Evolutionary conservation across 2,329 filamentous ascomycete species (phyloP), one percentile per base, ranked within the genome.

Genomic region (Trichocomaceae sp.): DNA sequence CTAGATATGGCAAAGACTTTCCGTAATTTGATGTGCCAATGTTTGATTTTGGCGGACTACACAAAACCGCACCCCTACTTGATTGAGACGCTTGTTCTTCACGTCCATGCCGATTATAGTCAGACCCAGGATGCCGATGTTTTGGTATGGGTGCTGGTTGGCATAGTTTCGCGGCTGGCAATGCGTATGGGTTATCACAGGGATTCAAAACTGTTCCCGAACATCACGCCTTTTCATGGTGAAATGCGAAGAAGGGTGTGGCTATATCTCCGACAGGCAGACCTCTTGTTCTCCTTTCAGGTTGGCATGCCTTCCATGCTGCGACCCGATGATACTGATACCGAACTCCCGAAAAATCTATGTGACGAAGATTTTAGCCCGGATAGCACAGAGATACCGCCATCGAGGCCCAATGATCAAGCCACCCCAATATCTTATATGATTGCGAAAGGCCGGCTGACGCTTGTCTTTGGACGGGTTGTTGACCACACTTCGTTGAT

Each of bases 291-390:
- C 23, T 81, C 83, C 1, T 86, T 86, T 63, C 84, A 87, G 63
- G 77, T 86, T 57, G 85, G 85, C 2, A 72, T 88, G 52, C 85
- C 85, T 2, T 79, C 79, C 62, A 84, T 87, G 81, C 75, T 86
- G 45, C 77, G 83, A 55, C 75, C 78, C 22, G 79, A 84, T 35
- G 83, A 86, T 57, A 81, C 78, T 47, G 85, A 88, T 63, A 85
- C 83, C 0, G 70, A 75, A 1, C 66, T 82, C 19, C 84, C 84
- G 15, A 74, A 76, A 31, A 87, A 87, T 65, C 66, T 87, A 31
- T 75, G 80, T 51, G 85, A 88, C 64, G 79, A 83, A 31, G 84
- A 88, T 63, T 85, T 87, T 60, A 75, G 76, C 58, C 78, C 83
- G 64, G 70, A 81, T 56, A 77, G 73, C 45, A 69, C 69, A 26